These are phyloP conservation scores for Xylaria sp. DNA, from an alignment of 2,329 filamentous ascomycete genomes.

Conservation along the genomic window DNA sequence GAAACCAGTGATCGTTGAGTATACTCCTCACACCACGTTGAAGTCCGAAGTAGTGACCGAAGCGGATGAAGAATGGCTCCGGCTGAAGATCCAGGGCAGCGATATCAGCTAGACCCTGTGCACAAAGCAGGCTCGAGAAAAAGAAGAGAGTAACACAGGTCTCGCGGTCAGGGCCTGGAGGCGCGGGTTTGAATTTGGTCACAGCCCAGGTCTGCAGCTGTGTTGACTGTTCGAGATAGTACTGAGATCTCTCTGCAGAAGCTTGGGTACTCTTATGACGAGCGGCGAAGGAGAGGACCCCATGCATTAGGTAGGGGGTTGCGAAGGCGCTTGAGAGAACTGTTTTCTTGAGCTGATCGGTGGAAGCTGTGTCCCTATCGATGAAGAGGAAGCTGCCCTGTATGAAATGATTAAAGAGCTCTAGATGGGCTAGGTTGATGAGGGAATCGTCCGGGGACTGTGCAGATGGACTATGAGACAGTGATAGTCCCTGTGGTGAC, in stretches of 20 bases:
- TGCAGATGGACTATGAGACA: background rate
- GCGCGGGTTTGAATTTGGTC: slow-evolving; percentile 19
- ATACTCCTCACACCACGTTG: slow-evolving; percentile 20
- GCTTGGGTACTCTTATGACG: slow-evolving; percentile 16
- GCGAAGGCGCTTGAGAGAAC: slow-evolving; percentile 17
- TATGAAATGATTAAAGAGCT: slow-evolving; percentile 25
- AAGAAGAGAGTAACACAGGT: slow-evolving; percentile 19
- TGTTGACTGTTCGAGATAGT: slow-evolving; percentile 19
- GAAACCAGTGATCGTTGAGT: slow-evolving; percentile 6
- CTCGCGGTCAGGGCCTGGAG: slow-evolving; percentile 3
- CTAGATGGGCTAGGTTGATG: slow-evolving; percentile 18
- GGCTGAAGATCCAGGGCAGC: background rate
- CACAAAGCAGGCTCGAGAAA: slow-evolving; percentile 18
- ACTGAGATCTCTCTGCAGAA: background rate
- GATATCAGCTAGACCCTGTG: slow-evolving; percentile 19
- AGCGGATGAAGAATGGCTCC: slow-evolving; percentile 23
- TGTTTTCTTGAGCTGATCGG: slow-evolving; percentile 9
- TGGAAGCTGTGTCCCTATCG: background rate
- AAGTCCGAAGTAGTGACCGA: slow-evolving; percentile 24
- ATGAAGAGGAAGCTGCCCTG: slow-evolving; percentile 23
- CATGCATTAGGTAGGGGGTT: slow-evolving; percentile 20
- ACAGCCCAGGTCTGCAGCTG: slow-evolving; percentile 26
- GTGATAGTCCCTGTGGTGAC: background rate
- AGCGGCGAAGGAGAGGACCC: slow-evolving; percentile 18
- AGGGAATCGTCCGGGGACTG: background rate